phyloP scores from a whole-genome alignment of 805 yeast species.

The Allodekkera sacchari region DNA sequence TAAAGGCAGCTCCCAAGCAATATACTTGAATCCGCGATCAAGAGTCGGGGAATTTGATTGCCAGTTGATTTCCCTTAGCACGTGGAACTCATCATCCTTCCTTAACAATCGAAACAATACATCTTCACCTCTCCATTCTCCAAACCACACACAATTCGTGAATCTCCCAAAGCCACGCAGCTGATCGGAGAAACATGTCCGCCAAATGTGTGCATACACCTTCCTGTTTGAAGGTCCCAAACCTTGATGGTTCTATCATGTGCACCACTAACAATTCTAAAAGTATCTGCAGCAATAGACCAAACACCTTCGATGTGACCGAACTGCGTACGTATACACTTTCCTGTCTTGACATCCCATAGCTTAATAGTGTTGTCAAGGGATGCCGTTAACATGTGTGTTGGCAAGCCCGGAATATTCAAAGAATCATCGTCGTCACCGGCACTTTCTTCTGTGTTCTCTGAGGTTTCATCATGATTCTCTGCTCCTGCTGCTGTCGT shows the following conservation, averaged over 20 bases:
- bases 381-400: conserved; percentile 80
- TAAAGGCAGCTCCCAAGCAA: too few relatives aligned
- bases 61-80: too few relatives aligned
- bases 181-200: conserved; percentile 53
- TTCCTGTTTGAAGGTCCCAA: conserved; percentile 94
- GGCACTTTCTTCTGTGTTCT: conserved; percentile 12
- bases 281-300: conserved; percentile 94
- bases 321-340: conserved; percentile 87
- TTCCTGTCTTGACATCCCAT: conserved; percentile 84
- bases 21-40: too few relatives aligned
- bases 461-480: conserved; percentile 17
- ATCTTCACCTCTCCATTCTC: conserved; percentile 83
- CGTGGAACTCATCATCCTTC: too few relatives aligned
- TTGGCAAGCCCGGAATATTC: conserved; percentile 45
- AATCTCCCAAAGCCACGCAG: conserved; percentile 83
- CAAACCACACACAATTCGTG: conserved; percentile 82
- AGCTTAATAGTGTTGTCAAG: conserved; percentile 87
- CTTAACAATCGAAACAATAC: conserved; percentile 62
- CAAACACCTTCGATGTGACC: conserved; percentile 99
- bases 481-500: conserved; percentile 13
- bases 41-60: too few relatives aligned
- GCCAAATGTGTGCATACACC: conserved; percentile 87
- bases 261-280: conserved; percentile 89
- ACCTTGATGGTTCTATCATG: conserved; percentile 85
- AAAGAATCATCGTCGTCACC: conserved; percentile 9